Conservation (phyloP, 768 basidiomycete species). For the Boletus subcaerulescens region DNA sequence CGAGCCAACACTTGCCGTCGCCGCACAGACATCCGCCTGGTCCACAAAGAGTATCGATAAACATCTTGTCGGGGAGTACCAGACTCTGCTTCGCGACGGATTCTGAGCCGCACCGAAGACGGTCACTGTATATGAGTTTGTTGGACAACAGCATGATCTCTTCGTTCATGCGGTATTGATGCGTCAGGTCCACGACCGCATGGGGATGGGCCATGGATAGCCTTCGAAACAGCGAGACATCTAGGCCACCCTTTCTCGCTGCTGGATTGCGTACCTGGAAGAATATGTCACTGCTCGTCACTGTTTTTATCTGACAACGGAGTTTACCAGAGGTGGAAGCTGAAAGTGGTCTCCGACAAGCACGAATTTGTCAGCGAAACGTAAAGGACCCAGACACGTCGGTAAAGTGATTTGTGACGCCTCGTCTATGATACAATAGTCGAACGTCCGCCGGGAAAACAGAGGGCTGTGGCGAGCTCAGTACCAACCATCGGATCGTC, state of each 20-base stretch:
- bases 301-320: not conserved
- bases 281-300: not conserved
- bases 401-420: constrained; percentile 97
- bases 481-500: not conserved
- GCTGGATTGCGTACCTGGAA: constrained; percentile 74
- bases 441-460: constrained; percentile 82
- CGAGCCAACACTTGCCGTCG: constrained; percentile 65
- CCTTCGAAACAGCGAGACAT: constrained; percentile 84
- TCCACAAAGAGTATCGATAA: constrained; percentile 45
- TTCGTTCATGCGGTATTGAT: constrained; percentile 96
- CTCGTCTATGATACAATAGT: constrained; percentile 97
- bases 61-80: constrained; percentile 45
- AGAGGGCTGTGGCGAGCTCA: constrained; percentile 55
- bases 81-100: constrained; percentile 61
- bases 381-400: constrained; percentile 89
- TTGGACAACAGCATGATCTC: constrained; percentile 95
- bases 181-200: constrained; percentile 78
- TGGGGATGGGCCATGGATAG: constrained; percentile 85
- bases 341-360: constrained; percentile 98
- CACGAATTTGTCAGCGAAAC: constrained; percentile 87
- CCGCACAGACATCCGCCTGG: constrained; percentile 29
- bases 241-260: constrained; percentile 84
- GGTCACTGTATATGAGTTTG: constrained; percentile 75
- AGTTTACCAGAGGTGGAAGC: constrained; percentile 82
- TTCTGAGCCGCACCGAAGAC: constrained; percentile 76